These are phyloP conservation scores for Myriosclerotinia duriaeana DNA, from an alignment of 2,329 filamentous ascomycete genomes.

Conservation along the genomic window DNA sequence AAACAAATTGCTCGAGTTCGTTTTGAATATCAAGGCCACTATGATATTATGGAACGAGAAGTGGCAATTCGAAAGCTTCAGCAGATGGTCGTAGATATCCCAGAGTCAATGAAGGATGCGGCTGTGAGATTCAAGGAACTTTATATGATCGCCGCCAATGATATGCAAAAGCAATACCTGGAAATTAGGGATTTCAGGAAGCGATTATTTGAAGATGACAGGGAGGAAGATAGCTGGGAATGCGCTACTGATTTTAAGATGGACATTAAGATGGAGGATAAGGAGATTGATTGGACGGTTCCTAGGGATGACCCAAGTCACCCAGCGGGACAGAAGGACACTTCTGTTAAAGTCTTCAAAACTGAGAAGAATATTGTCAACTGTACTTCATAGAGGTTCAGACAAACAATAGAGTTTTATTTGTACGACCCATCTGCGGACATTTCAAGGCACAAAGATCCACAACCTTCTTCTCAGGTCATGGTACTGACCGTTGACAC, in stretches of 20 bases:
- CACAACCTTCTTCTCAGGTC: too few relatives aligned
- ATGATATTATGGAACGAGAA: not conserved
- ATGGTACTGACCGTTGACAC: too few relatives aligned
- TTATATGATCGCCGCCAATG: slow-evolving; percentile 1
- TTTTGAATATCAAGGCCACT: not conserved
- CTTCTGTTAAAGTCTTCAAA: not conserved
- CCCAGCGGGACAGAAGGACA: too few relatives aligned
- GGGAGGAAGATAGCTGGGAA: not conserved
- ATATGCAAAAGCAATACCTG: slow-evolving; percentile 14
- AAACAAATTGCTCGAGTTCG: not conserved
- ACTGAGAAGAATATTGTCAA: not conserved
- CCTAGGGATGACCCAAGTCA: not conserved
- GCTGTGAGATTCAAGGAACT: not conserved
- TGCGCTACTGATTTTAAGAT: not conserved
- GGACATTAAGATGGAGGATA: not conserved
- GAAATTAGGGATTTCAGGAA: slow-evolving; percentile 13
- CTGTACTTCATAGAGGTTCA: too few relatives aligned
- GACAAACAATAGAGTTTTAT: too few relatives aligned
- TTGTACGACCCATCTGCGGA: too few relatives aligned
- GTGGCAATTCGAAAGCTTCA: not conserved
- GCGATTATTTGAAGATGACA: slow-evolving; percentile 4
- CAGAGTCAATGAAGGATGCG: not conserved
- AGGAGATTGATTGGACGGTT: not conserved
- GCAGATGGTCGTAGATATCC: not conserved
- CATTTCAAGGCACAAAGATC: too few relatives aligned